phyloP scores from a whole-genome alignment of 78 protist species.

The Bigelowiella natans region DNA sequence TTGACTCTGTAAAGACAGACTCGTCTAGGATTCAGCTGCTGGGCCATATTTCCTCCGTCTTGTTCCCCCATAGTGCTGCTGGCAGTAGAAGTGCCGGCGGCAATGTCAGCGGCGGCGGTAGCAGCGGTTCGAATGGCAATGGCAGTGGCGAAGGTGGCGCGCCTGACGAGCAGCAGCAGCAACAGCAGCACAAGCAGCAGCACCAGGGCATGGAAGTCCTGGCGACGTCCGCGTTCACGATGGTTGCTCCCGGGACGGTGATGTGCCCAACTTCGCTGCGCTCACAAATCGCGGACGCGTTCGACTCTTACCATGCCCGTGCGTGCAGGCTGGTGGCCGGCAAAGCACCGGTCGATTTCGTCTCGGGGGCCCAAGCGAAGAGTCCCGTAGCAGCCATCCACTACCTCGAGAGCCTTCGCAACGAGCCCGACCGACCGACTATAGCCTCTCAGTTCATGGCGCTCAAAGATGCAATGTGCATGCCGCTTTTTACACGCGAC shows the following conservation, averaged over 20 bases:
- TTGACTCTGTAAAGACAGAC: background rate
- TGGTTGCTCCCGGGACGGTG: background rate
- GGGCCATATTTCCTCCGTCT: background rate
- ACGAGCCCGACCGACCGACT: background rate
- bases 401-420: background rate
- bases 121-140: too few species aligned
- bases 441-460: background rate
- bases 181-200: too few species aligned
- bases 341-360: background rate
- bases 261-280: background rate
- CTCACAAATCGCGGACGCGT: background rate
- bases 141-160: too few species aligned
- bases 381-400: background rate
- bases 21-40: background rate
- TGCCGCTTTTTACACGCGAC: too few species aligned
- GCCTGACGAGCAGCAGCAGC: too few species aligned
- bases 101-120: too few species aligned
- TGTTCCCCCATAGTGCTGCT: too few species aligned
- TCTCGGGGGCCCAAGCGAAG: background rate
- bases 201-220: too few species aligned
- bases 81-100: too few species aligned
- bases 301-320: background rate
- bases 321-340: background rate
- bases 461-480: background rate
- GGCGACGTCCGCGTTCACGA: too few species aligned